phyloP scores from a whole-genome alignment of 2,329 filamentous ascomycete species.

The Verticillium zaregamsianum region DNA sequence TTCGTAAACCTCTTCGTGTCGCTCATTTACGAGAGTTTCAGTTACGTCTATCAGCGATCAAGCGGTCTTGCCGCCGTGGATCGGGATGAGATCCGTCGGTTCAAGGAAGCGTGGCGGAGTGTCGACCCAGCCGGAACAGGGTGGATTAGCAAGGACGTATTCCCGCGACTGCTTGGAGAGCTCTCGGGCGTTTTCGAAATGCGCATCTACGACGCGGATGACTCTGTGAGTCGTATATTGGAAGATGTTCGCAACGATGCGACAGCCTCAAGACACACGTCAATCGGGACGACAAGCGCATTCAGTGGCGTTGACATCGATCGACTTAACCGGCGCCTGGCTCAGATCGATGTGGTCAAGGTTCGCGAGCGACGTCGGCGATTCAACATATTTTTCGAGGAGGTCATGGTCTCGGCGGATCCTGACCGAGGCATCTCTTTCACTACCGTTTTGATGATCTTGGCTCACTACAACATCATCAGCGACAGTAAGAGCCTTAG shows the following conservation, averaged over 20 bases:
- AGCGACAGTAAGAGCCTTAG: conserved; percentile 93
- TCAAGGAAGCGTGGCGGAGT: conserved; percentile 97
- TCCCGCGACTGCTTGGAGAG: conserved; percentile 84
- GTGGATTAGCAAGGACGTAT: conserved; percentile 84
- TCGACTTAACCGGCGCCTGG: conserved; percentile 69
- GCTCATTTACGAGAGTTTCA: conserved; percentile 98
- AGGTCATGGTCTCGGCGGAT: conserved; percentile 90
- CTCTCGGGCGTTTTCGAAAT: conserved; percentile 95
- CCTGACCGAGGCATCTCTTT: conserved; percentile 87
- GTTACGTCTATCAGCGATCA: conserved; percentile 96
- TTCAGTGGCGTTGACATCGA: conserved; percentile 65
- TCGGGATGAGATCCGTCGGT: conserved; percentile 88
- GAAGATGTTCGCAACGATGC: conserved; percentile 69
- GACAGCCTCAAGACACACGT: conserved; percentile 48
- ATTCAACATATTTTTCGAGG: conserved; percentile 95
- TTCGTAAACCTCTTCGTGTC: conserved; percentile 98
- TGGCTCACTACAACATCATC: conserved; percentile 98
- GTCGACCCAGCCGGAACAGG: conserved; percentile 89
- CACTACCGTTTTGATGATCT: conserved; percentile 85
- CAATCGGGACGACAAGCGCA: conserved; percentile 47
- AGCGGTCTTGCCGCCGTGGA: conserved; percentile 88
- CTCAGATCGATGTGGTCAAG: conserved; percentile 66
- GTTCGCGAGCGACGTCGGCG: conserved; percentile 72
- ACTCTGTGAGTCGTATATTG: conserved; percentile 81
- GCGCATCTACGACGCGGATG: conserved; percentile 90